A percentile compares a stretch with the other conserved stretches of the same genome.
These are phyloP conservation scores for Acanthamoeba royreba DNA, from an alignment of 208 protist genomes.

Conservation along the genomic window DNA sequence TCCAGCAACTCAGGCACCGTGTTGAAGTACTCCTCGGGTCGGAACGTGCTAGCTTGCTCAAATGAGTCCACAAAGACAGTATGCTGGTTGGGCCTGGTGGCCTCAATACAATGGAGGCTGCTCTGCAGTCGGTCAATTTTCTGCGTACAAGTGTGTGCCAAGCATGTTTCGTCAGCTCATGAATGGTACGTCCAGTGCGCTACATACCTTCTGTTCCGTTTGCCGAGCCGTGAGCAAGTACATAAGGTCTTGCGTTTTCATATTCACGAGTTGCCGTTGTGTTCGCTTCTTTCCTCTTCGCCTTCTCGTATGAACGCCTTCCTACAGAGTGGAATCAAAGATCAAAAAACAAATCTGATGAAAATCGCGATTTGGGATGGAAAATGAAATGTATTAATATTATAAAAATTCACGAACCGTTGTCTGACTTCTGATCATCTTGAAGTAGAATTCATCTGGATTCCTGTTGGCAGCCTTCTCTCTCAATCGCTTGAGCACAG, in stretches of 20 bases:
- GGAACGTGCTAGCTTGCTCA: conserved; percentile 19
- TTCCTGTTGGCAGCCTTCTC: conserved; percentile 68
- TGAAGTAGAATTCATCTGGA: conserved; percentile 75
- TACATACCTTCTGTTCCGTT: conserved; percentile 13
- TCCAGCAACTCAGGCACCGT: conserved; percentile 38
- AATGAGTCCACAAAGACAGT: conserved; percentile 62
- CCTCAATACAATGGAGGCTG: conserved; percentile 24
- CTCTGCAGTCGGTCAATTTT: conserved; percentile 37
- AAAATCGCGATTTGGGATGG: no score
- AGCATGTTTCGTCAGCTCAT: no score
- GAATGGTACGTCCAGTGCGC: no score
- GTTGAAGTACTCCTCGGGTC: conserved; percentile 43
- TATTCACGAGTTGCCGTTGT: conserved; percentile 9
- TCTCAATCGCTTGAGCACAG: conserved; percentile 33
- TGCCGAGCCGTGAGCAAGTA: not conserved
- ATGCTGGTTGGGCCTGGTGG: conserved; percentile 43
- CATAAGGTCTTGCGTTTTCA: conserved; percentile 54
- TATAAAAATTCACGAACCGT: no score
- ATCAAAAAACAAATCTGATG: no score
- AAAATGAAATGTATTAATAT: no score
- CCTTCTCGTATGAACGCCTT: no score
- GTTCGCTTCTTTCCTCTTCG: not conserved
- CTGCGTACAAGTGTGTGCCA: no score
- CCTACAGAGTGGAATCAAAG: no score
- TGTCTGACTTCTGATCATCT: conserved; percentile 51